A percentile compares a stretch with the other conserved stretches of the same genome.
phyloP scores from a whole-genome alignment of 495 filamentous ascomycete genomes.

The Talaromyces wortmannii region DNA sequence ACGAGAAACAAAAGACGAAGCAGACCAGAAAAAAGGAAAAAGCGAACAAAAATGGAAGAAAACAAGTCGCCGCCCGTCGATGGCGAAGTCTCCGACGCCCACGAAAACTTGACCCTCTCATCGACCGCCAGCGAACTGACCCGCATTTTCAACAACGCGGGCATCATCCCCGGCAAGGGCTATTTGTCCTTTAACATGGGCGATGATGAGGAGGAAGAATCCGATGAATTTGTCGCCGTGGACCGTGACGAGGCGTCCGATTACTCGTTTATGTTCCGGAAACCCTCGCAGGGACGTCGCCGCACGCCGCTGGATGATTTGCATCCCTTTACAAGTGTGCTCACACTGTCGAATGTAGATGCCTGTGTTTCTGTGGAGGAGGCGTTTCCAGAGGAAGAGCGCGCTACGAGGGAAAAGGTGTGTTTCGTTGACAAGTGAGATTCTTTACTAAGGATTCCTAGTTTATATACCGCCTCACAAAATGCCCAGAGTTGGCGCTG shows the following conservation, averaged over 20 bases:
- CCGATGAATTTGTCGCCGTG: constrained; percentile 34
- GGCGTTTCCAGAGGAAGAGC: constrained; percentile 65
- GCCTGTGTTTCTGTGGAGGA: constrained; percentile 72
- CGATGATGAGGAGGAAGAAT: constrained; percentile 31
- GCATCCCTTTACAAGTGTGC: constrained; percentile 63
- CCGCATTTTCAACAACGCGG: constrained; percentile 24
- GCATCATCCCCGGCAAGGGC: constrained; percentile 25
- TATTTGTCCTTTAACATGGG: constrained; percentile 20
- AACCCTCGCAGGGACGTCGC: constrained; percentile 11
- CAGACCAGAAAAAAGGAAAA: not conserved
- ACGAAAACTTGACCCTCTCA: constrained; percentile 11
- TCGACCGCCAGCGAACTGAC: constrained; percentile 25
- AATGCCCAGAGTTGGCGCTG: constrained; percentile 71
- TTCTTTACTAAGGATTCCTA: constrained; percentile 20
- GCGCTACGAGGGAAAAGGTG: constrained; percentile 77
- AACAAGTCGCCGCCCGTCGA: constrained; percentile 3
- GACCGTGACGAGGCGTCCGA: constrained; percentile 37
- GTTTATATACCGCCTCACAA: constrained; percentile 76
- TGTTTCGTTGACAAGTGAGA: constrained; percentile 5
- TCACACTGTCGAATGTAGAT: constrained; percentile 68
- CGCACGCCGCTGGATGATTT: constrained; percentile 42
- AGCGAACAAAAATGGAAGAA: not conserved
- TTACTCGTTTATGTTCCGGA: constrained; percentile 37
- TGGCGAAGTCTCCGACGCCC: not conserved
- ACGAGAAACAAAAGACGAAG: no score